Evolutionary conservation across 2,329 filamentous ascomycete genomes (phyloP).

Genomic region (Verruconis gallopava): DNA sequence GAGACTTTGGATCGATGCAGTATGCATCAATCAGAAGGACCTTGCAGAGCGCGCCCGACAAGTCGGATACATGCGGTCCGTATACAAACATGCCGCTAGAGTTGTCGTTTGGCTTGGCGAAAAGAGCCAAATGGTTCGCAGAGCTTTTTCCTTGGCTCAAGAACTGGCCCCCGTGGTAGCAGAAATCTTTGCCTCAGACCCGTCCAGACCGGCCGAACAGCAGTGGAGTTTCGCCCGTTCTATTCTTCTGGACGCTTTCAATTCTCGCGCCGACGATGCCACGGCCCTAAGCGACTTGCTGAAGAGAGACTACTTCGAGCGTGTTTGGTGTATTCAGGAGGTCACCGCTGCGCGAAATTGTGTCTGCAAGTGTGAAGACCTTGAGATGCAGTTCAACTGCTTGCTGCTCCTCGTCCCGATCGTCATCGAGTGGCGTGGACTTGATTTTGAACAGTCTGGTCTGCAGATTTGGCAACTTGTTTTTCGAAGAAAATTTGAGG

Average conservation of each 20-base stretch:
- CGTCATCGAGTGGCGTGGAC: too few relatives aligned
- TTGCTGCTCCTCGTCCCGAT: too few relatives aligned
- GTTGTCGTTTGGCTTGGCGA: slow-evolving; percentile 11
- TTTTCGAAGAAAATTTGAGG: too few relatives aligned
- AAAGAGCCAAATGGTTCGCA: not conserved
- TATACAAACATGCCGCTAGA: slow-evolving; percentile 1
- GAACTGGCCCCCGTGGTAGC: not conserved
- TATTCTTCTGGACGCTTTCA: not conserved
- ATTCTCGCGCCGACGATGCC: not conserved
- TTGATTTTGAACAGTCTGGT: too few relatives aligned
- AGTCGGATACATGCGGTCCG: slow-evolving; percentile 9
- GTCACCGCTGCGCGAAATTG: slow-evolving; percentile 1
- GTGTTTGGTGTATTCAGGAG: slow-evolving; percentile 6
- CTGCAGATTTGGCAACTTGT: too few relatives aligned
- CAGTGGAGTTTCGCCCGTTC: not conserved
- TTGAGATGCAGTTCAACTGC: too few relatives aligned
- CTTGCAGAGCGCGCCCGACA: slow-evolving; percentile 6
- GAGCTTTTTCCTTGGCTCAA: not conserved
- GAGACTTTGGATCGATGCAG: slow-evolving; percentile 11
- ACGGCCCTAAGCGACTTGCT: not conserved
- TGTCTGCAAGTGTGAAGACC: too few relatives aligned
- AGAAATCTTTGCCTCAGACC: not conserved
- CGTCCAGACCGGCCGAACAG: not conserved
- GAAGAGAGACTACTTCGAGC: slow-evolving; percentile 2
- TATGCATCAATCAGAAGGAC: slow-evolving; percentile 11